A percentile compares a stretch with the other conserved stretches of the same genome.
phyloP scores from a whole-genome alignment of 1,284 basidiomycete species.

The Rhodotorula sp. region DNA sequence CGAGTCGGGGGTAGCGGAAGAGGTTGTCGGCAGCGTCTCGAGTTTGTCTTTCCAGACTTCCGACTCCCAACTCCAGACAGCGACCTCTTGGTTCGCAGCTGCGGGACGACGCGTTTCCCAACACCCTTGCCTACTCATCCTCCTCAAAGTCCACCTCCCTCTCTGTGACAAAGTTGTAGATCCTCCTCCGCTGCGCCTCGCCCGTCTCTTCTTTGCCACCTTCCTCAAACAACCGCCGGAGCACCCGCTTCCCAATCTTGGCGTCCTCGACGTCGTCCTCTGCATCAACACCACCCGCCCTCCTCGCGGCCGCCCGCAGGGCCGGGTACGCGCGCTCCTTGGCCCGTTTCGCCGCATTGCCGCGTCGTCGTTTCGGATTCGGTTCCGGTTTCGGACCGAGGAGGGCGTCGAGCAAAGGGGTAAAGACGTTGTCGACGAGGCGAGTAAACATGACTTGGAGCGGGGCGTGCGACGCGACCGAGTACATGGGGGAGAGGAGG shows the following conservation, averaged over 20 bases:
- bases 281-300: conserved; percentile 48
- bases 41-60: too few relatives aligned
- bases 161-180: conserved; percentile 75
- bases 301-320: conserved; percentile 52
- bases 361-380: conserved; percentile 51
- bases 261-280: conserved; percentile 44
- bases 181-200: conserved; percentile 72
- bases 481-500: conserved; percentile 67
- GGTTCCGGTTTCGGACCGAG: conserved; percentile 38
- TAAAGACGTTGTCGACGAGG: conserved; percentile 63
- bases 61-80: too few relatives aligned
- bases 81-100: too few relatives aligned
- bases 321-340: conserved; percentile 52
- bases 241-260: conserved; percentile 59
- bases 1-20: conserved; percentile 57
- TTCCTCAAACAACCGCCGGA: conserved; percentile 67
- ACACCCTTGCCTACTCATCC: neutral
- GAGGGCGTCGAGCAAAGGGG: conserved; percentile 62
- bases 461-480: conserved; percentile 64
- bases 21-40: neutral
- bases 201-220: conserved; percentile 71
- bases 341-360: conserved; percentile 51
- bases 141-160: conserved; percentile 45
- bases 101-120: too few relatives aligned
- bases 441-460: conserved; percentile 65